Evolutionary conservation across 140 eudicot species (phyloP), one percentile per base, ranked within the genome.

Genomic region (Senecio squalidus): DNA sequence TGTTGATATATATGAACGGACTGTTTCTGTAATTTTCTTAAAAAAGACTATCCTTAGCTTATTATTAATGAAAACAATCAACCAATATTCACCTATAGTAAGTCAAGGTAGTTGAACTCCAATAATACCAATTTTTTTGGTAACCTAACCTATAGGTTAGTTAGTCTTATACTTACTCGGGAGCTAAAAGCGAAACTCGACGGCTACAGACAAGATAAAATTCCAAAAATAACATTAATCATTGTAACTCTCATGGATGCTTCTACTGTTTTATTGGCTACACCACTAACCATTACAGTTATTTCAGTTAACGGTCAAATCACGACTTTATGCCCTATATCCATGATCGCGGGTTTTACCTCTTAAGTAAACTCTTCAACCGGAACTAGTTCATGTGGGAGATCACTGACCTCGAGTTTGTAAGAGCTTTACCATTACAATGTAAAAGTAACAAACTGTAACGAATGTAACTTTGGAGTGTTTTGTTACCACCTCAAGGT

Each of bases 311-410:
- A 78, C 2, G 78, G 74, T 6, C 83, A 74, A 60, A 76, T 86
- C 10, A 71, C 48, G 41, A 70, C 87, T 1, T 62, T 88, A 11
- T 86, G 88, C 72, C 76, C 83, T 2, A 8, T 54, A 22, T 69
- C 91, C 6, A 74, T 77, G 83, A 53, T 86, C 7, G 40, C 48
- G 18, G 71, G 67, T 56, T 82, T 86, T 65, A 79, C 95, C 6
- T 88, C 91, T 0, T 86, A 88, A 60, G 27, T 86, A n/a, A 82
- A 76, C 52, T 82, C 34, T 56, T 7, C 82, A 24, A 82, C 83
- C 1, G 79, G 91, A 27, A 79, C 85, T 64, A 82, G 43, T 7
- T 63, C 71, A 16, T 70, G 69, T 26, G 90, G 82, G 0, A 41
- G 59, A 44, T 79, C 90, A 1, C 88, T 91, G 0, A 48, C 77